These are phyloP conservation scores for Musa balbisiana DNA, from an alignment of 202 grass and related monocot genomes.

Conservation along the genomic window DNA sequence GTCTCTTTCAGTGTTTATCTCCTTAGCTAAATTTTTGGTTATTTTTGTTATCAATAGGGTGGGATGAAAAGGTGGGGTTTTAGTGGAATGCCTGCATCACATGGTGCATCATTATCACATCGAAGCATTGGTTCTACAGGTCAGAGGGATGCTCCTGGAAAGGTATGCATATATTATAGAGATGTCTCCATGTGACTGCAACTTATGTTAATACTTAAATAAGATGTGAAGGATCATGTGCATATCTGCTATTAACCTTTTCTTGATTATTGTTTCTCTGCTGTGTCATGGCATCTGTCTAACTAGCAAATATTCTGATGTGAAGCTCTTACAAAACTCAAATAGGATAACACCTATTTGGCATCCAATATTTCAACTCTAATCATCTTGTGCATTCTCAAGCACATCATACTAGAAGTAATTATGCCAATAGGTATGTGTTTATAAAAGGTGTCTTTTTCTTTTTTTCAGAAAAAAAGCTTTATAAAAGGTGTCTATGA, in stretches of 20 bases:
- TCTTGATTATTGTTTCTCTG: background rate
- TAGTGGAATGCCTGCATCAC: slow-evolving; percentile 69
- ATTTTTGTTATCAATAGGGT: slow-evolving; percentile 49
- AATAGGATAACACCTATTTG: background rate
- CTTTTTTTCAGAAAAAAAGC: background rate
- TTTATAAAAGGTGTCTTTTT: background rate
- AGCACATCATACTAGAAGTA: background rate
- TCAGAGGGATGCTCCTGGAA: slow-evolving; percentile 95
- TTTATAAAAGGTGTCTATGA: background rate
- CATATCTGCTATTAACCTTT: background rate
- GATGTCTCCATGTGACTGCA: background rate
- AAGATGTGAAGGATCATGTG: background rate
- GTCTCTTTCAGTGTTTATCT: background rate
- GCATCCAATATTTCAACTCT: background rate
- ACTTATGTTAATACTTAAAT: background rate
- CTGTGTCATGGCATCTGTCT: background rate
- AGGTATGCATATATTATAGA: slow-evolving; percentile 40
- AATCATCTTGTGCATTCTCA: background rate
- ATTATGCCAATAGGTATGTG: background rate
- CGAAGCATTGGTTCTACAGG: slow-evolving; percentile 93
- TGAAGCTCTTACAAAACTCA: background rate
- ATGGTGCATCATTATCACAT: slow-evolving; percentile 95
- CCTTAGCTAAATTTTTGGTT: slow-evolving; percentile 6
- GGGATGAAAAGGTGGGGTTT: slow-evolving; percentile 90
- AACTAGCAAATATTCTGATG: slow-evolving; percentile 5